A percentile compares a stretch with the other conserved stretches of the same genome.
Evolutionary conservation across 345 rosid species (phyloP).

Genomic region (Bruguiera gymnorhiza): DNA sequence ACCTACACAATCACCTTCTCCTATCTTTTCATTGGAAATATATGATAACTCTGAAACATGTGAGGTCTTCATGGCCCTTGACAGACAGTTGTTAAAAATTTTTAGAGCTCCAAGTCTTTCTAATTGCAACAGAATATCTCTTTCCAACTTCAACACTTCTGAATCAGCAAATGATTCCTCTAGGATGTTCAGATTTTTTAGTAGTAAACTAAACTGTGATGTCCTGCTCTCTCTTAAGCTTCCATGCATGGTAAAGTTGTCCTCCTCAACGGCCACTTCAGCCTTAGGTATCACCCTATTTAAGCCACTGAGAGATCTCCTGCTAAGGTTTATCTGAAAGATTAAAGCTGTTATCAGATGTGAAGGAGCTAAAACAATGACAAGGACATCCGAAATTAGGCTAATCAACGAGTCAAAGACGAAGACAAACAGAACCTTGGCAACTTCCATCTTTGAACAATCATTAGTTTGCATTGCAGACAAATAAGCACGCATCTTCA

Average conservation of each 20-base stretch:
- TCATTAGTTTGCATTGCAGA: constrained; percentile 36
- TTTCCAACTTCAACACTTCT: constrained; percentile 47
- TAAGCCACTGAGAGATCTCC: constrained; percentile 21
- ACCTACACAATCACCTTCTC: constrained; percentile 18
- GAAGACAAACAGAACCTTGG: constrained; percentile 33
- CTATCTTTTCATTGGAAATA: constrained; percentile 18
- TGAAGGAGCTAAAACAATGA: neutral
- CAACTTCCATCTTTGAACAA: constrained; percentile 27
- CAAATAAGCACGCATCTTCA: constrained; percentile 31
- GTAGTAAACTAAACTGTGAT: constrained; percentile 45
- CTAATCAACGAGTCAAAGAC: neutral
- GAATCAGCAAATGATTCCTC: constrained; percentile 57
- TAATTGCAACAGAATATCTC: constrained; percentile 57
- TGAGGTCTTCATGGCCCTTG: constrained; percentile 34
- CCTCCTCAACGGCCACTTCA: constrained; percentile 3
- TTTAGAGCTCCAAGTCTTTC: constrained; percentile 65
- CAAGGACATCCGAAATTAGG: neutral
- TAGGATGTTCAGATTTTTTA: constrained; percentile 61
- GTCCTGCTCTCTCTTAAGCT: constrained; percentile 22
- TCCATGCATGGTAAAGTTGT: constrained; percentile 8
- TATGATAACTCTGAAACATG: constrained; percentile 34
- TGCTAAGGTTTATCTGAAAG: constrained; percentile 35
- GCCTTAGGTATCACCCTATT: constrained; percentile 10
- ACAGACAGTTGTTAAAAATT: constrained; percentile 43
- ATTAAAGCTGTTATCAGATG: constrained; percentile 3